phyloP scores from a whole-genome alignment of 192 early-diverging fungal species.

The Funneliformis geosporum region DNA sequence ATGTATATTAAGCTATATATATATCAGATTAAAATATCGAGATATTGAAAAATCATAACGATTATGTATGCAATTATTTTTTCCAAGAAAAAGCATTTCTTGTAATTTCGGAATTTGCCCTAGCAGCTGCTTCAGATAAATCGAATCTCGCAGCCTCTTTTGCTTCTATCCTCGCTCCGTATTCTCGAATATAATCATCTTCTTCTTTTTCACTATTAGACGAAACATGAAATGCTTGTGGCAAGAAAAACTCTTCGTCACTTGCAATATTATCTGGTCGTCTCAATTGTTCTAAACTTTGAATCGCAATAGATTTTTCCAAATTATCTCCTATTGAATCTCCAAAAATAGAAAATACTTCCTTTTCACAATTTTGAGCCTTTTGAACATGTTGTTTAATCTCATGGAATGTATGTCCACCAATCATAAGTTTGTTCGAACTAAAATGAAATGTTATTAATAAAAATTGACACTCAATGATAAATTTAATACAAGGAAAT shows the following conservation, averaged over 20 bases:
- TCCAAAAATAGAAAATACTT: too few relatives aligned
- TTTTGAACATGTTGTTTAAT: background rate
- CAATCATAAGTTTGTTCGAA: background rate
- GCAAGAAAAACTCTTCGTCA: background rate
- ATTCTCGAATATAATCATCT: background rate
- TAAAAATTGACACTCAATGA: too few relatives aligned
- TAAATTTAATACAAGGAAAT: too few relatives aligned
- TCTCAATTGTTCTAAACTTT: background rate
- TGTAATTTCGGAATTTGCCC: background rate
- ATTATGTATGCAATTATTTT: too few relatives aligned
- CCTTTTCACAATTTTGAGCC: too few relatives aligned
- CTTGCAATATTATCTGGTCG: background rate
- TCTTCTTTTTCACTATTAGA: background rate
- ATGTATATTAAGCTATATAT: too few relatives aligned
- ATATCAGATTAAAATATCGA: too few relatives aligned
- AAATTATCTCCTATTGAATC: too few relatives aligned
- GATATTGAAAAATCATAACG: too few relatives aligned
- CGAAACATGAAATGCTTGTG: background rate
- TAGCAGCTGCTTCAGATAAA: background rate
- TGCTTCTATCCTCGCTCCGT: background rate
- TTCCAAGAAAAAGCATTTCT: background rate
- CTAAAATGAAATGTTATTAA: background rate
- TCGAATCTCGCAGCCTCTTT: background rate
- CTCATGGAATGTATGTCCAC: background rate
- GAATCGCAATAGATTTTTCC: background rate